Conservation (phyloP, 306 rosid species). For the Corylus avellana region DNA sequence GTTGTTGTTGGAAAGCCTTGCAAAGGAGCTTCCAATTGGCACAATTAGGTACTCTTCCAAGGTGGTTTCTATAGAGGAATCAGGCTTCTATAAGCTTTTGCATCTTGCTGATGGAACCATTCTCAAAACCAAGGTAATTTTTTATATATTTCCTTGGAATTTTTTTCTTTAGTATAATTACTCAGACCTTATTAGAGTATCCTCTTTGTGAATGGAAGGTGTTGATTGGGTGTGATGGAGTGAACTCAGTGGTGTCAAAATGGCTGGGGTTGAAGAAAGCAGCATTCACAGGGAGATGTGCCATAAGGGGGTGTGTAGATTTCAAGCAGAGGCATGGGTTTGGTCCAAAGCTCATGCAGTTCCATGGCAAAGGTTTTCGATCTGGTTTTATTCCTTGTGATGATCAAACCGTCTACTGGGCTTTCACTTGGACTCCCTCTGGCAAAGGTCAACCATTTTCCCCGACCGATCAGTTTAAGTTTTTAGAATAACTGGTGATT, state of each 20-base stretch:
- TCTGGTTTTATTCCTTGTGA: conserved; percentile 52
- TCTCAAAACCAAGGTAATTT: conserved; percentile 58
- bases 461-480: too few relatives aligned
- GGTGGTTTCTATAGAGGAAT: conserved; percentile 68
- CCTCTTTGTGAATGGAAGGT: conserved; percentile 40
- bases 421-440: conserved; percentile 55
- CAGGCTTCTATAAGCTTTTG: conserved; percentile 51
- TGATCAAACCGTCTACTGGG: conserved; percentile 54
- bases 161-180: neutral
- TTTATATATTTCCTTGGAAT: too few relatives aligned
- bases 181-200: neutral
- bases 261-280: conserved; percentile 69
- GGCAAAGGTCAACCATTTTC: conserved; percentile 45
- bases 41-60: conserved; percentile 72
- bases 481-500: too few relatives aligned
- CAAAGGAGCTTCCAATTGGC: conserved; percentile 65
- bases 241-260: conserved; percentile 71
- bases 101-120: conserved; percentile 69
- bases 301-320: conserved; percentile 50
- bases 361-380: conserved; percentile 59
- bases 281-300: conserved; percentile 46
- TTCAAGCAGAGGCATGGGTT: conserved; percentile 33
- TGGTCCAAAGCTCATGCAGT: conserved; percentile 42
- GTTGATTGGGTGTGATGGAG: conserved; percentile 81
- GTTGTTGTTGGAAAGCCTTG: conserved; percentile 56